These are phyloP conservation scores for Trichoderma hamatum DNA, from an alignment of 2,329 filamentous ascomycete species.

Conservation along the genomic window DNA sequence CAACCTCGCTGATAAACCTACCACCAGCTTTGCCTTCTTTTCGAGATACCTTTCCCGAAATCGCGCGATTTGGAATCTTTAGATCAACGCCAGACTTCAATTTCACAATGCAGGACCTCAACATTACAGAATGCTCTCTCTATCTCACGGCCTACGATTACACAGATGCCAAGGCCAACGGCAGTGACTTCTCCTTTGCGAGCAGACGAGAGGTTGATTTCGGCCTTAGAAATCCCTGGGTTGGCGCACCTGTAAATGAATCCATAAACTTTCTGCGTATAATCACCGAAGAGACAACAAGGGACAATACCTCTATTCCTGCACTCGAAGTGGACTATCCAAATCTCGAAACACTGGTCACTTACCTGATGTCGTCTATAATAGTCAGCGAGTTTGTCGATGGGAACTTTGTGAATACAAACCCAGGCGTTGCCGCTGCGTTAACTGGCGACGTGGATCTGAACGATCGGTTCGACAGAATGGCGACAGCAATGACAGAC, in stretches of 20 bases:
- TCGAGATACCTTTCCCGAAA: not conserved
- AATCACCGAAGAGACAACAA: not conserved
- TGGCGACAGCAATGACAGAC: not conserved
- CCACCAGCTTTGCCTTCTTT: fast-evolving
- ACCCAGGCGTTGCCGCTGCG: not conserved
- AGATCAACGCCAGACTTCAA: not conserved
- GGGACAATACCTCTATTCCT: not conserved
- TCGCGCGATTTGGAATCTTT: not conserved
- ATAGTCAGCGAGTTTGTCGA: not conserved
- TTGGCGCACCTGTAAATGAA: no score
- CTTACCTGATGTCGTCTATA: not conserved
- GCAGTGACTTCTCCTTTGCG: not conserved
- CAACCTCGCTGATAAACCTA: no score
- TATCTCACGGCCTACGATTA: not conserved
- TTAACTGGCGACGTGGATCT: not conserved
- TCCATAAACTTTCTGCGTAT: no score
- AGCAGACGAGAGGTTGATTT: not conserved
- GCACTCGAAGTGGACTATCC: not conserved
- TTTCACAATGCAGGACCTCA: not conserved
- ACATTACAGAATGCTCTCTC: not conserved
- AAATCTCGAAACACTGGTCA: not conserved
- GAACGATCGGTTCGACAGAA: not conserved
- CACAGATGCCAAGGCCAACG: not conserved
- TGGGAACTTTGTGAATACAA: not conserved
- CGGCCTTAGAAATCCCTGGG: not conserved